Base-by-base conservation (phyloP, 2,329 filamentous ascomycete species). In the Byssoonygena ceratinophila region DNA sequence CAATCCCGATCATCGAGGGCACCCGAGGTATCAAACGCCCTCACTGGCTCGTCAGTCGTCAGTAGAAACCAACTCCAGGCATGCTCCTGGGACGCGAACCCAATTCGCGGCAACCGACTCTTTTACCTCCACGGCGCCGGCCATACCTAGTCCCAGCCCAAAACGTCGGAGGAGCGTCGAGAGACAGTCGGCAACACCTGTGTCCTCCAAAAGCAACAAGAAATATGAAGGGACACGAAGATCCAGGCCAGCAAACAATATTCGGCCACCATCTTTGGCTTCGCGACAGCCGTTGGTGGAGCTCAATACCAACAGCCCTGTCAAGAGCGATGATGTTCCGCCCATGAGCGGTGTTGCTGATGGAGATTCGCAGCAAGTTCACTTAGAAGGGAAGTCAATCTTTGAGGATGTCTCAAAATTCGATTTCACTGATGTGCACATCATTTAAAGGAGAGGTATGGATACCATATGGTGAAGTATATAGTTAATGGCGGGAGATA, bases 141-240 rank as follows among this genome's bases (percentile, higher is more conserved):
- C 16, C 27, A 46, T 57, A 12, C 53, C 51, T 1, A 55, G 55
- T 3, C 61, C 61, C 20, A 66, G 55, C 5, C 63, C 61, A 1
- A 68, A 68, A 46, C 59, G 66, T 31, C 54, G 61, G 18, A 60
- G 57, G 45, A 59, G 59, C 14, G 61, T 27, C 16, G n/a, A 20
- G 7, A 34, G 31, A 8, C 44, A 9, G 20, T 34, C 29, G 16
- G 20, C 2, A 4, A 20, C 4, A 16, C 8, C 44, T 22, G 16
- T 32, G 8, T 8, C 2, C 11, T 32, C 22, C 25, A 32, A 18
- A 22, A 20, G 14, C 14, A 32, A 16, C 27, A 45, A 45, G 25
- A 32, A 20, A 31, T 7, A 9, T n/a, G 44, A 46, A n/a, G 20
- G 7, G 34, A 25, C 4, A 20, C 29, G 7, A 3, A 22, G 14